Evolutionary conservation across 371 early-diverging fungal species (phyloP).

Genomic region (Mucor velutinosus): DNA sequence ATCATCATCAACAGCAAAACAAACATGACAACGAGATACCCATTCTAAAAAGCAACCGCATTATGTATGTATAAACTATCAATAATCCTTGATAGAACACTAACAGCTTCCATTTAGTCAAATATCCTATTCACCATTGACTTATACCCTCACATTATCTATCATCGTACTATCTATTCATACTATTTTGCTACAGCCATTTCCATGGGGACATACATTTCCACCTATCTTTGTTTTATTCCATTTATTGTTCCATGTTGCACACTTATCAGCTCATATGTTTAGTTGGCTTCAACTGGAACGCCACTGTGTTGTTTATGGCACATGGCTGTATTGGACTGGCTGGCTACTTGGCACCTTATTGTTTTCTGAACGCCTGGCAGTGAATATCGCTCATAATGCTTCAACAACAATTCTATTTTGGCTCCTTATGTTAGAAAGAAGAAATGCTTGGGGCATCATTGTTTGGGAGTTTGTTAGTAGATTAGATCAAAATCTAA

Average conservation of each 20-base stretch:
- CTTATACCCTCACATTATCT: slow-evolving; percentile 45
- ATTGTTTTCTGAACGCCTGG: slow-evolving; percentile 43
- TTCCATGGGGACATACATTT: slow-evolving; percentile 54
- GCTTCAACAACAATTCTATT: slow-evolving; percentile 42
- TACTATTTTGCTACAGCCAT: slow-evolving; percentile 39
- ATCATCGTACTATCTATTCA: slow-evolving; percentile 46
- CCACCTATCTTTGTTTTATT: slow-evolving; percentile 56
- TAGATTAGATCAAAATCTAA: slow-evolving; percentile 36
- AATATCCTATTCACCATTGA: slow-evolving; percentile 38
- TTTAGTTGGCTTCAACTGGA: slow-evolving; percentile 50
- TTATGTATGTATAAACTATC: slow-evolving; percentile 30
- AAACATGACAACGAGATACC: slow-evolving; percentile 30
- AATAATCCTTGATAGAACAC: not conserved
- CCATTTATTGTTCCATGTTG: slow-evolving; percentile 56
- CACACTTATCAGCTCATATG: slow-evolving; percentile 52
- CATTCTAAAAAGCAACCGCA: slow-evolving; percentile 46
- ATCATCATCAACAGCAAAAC: slow-evolving; percentile 3
- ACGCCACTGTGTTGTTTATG: slow-evolving; percentile 61
- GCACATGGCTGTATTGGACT: slow-evolving; percentile 66
- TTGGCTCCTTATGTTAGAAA: slow-evolving; percentile 57
- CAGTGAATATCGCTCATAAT: slow-evolving; percentile 23
- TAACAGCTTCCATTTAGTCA: slow-evolving; percentile 26
- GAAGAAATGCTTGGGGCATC: slow-evolving; percentile 68
- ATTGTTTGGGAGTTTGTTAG: slow-evolving; percentile 66
- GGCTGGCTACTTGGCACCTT: slow-evolving; percentile 61